These are phyloP conservation scores for Pterocarpus macrocarpus DNA, from an alignment of 306 rosid species.

Conservation along the genomic window DNA sequence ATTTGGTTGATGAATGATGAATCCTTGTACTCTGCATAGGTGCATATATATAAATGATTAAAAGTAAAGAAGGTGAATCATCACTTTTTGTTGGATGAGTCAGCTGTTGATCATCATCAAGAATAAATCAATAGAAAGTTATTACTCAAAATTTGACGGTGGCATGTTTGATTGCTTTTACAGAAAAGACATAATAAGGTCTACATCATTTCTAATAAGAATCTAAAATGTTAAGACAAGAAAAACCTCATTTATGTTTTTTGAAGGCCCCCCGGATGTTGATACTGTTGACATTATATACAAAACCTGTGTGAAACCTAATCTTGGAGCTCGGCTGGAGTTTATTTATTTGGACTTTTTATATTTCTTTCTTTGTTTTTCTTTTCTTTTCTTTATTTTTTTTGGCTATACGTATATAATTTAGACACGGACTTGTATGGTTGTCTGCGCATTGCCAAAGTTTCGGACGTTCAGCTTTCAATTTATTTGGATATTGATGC, in stretches of 20 bases:
- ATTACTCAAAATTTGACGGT: slow-evolving; percentile 23
- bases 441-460: no score
- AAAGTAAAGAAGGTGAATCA: slow-evolving; percentile 23
- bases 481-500: no score
- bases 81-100: slow-evolving; percentile 44
- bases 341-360: no score
- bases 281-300: no score
- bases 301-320: not conserved
- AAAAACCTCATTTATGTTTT: not conserved
- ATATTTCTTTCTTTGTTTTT: no score
- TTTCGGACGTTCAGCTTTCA: no score
- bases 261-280: not conserved
- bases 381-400: no score
- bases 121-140: slow-evolving; percentile 12
- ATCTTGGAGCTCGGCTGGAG: not conserved
- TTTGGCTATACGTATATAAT: no score
- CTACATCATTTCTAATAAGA: slow-evolving; percentile 23
- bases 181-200: slow-evolving; percentile 31
- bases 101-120: slow-evolving; percentile 51
- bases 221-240: not conserved
- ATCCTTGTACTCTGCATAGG: not conserved
- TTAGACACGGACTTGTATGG: no score
- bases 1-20: slow-evolving; percentile 26
- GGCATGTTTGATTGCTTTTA: slow-evolving; percentile 50
- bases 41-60: slow-evolving; percentile 6